Base-by-base conservation (phyloP, 495 filamentous ascomycete genomes). In the Podospora comata region DNA sequence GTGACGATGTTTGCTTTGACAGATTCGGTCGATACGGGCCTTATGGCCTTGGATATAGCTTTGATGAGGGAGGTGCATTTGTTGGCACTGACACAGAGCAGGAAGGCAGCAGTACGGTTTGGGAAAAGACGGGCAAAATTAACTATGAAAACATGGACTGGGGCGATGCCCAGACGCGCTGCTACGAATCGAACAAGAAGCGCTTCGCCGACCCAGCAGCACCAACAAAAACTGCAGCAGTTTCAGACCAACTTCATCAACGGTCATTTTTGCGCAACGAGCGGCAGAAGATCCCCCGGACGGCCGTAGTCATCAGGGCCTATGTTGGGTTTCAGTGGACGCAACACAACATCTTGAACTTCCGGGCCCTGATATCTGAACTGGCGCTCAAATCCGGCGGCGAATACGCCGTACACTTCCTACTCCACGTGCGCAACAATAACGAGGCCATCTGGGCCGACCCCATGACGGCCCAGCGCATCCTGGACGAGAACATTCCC, bases 1-100 rank as follows among this genome's bases (percentile, higher is more conserved):
- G 87, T 39, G 86, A 95, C 66, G 91, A 96, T 74, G 83, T 97
- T 59, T 99, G 95, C 79, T 98, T 97, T 77, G 95, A 99, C 68
- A 85, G 95, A 1, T 97, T 92, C 78, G 93, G 95, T 32, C 86
- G 94, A 63, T 84, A 96, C 23, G 96, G 95, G 0, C 89, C 94
- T 1, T 99, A 99, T 73, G 95, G 95, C 0, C 83, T 91, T 48
- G 95, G 95, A 53, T 98, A 98, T 74, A 86, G 84, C 39, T 79
- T 83, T 23, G 85, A 86, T 62, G 85, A 86, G 74, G 95, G 95
- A 3, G 95, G 95, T 16, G 85, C 86, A 15, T 92, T 91, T 11
- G 79, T 91, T 32, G 93, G 91, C 26, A 74, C 93, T 68, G 87
- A 93, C 66, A 93, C 91, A 9, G 90, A 97, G 69, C 83, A 82